Percentiles rank a stretch among this genome's conserved stretches.
Conservation (phyloP, 257 asterid species). For the Solanum medicagineum region DNA sequence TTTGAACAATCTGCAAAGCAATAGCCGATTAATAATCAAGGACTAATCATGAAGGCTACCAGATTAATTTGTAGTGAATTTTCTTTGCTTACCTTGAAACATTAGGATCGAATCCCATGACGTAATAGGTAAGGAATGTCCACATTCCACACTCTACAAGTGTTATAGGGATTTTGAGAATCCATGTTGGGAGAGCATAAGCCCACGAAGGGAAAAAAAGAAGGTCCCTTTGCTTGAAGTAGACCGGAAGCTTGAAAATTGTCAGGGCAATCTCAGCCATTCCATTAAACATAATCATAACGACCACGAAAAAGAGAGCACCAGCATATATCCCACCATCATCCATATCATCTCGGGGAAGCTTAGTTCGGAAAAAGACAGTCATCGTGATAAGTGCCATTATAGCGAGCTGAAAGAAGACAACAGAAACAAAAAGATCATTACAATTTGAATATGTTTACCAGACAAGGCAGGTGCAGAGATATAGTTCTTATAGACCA, state of each 20-base stretch:
- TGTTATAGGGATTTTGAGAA: constrained; percentile 41
- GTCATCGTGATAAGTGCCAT: constrained; percentile 29
- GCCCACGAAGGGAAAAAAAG: constrained; percentile 55
- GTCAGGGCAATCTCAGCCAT: constrained; percentile 50
- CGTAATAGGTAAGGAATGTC: constrained; percentile 46
- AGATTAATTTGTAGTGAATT: neutral
- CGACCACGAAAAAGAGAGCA: constrained; percentile 35
- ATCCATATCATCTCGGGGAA: constrained; percentile 4
- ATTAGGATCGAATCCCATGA: constrained; percentile 63
- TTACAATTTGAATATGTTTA: constrained; percentile 2
- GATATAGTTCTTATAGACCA: neutral
- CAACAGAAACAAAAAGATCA: neutral
- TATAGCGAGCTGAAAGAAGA: constrained; percentile 21
- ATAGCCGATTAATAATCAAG: neutral
- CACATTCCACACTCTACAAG: constrained; percentile 40
- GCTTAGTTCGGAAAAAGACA: constrained; percentile 39
- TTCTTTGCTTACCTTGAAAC: constrained; percentile 27
- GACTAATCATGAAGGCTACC: neutral
- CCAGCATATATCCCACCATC: constrained; percentile 47
- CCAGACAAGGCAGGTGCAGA: neutral
- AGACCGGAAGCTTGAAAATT: constrained; percentile 53
- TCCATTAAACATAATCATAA: constrained; percentile 49
- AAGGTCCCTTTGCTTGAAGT: constrained; percentile 50
- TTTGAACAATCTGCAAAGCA: constrained; percentile 30
- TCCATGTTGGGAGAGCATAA: constrained; percentile 49